These are phyloP conservation scores for Tolypocladium inflatum DNA, from an alignment of 2,329 filamentous ascomycete genomes.

Conservation along the genomic window DNA sequence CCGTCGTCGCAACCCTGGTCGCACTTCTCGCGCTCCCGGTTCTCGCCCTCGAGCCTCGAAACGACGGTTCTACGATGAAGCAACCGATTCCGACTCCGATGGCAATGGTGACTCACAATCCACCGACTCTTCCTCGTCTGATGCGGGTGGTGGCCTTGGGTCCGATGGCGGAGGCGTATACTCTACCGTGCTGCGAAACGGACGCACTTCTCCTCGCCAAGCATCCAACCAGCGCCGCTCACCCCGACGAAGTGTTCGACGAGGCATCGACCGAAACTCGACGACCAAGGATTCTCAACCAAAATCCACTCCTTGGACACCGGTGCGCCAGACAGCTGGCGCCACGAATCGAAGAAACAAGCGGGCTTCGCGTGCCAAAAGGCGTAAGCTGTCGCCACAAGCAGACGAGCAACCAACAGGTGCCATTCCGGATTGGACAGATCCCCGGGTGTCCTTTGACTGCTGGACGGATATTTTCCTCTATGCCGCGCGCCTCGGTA, in stretches of 20 bases:
- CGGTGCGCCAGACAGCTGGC: not conserved
- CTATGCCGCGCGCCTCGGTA: conserved; percentile 46
- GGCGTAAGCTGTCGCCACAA: conserved; percentile 2
- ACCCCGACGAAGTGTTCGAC: not conserved
- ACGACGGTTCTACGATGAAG: conserved; percentile 4
- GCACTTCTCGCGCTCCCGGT: conserved; percentile 6
- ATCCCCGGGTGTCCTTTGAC: conserved; percentile 50
- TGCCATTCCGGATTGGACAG: conserved; percentile 45
- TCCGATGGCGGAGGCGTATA: not conserved
- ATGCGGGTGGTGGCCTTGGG: not conserved
- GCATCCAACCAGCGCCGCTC: not conserved
- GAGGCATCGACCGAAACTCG: not conserved
- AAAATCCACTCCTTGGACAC: not conserved
- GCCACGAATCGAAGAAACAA: conserved; percentile 11
- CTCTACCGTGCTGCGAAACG: not conserved
- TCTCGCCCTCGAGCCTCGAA: conserved; percentile 2
- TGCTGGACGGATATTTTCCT: conserved; percentile 62
- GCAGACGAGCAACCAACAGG: conserved; percentile 5
- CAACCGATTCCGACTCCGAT: not conserved
- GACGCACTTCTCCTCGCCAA: not conserved
- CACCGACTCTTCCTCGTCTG: not conserved
- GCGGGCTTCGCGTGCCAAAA: conserved; percentile 5
- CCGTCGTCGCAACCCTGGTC: conserved; percentile 14
- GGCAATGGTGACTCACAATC: not conserved
- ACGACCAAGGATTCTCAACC: not conserved